Percentiles rank a stretch among this genome's conserved stretches.
Conservation (phyloP, 768 basidiomycete genomes). For the Kwoniella dendrophila region DNA sequence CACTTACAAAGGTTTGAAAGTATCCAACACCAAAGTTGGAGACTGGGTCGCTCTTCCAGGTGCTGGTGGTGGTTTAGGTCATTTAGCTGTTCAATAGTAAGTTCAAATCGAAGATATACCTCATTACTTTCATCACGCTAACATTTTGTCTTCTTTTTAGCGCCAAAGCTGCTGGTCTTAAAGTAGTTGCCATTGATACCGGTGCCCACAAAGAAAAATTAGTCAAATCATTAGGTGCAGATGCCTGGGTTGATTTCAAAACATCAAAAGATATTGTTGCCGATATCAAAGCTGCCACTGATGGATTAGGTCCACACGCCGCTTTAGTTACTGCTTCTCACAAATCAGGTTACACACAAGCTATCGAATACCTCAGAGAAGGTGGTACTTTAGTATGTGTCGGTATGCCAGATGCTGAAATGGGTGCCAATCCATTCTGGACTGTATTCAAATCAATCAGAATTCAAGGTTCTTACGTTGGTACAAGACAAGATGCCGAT, state of each 20-base stretch:
- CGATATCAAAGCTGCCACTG: constrained; percentile 67
- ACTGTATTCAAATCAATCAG: constrained; percentile 55
- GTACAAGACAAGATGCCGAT: constrained; percentile 71
- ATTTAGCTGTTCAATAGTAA: constrained; percentile 76
- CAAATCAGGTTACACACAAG: constrained; percentile 59
- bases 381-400: constrained; percentile 66
- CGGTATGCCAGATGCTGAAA: constrained; percentile 65
- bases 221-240: constrained; percentile 67
- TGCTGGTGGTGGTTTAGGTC: constrained; percentile 68
- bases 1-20: constrained; percentile 81
- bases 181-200: constrained; percentile 79
- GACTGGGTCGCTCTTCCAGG: constrained; percentile 59
- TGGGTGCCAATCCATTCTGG: constrained; percentile 57
- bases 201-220: constrained; percentile 72
- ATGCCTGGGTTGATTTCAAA: constrained; percentile 72
- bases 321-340: constrained; percentile 56
- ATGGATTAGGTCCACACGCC: constrained; percentile 72
- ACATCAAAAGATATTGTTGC: constrained; percentile 67
- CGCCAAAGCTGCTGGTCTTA: constrained; percentile 73
- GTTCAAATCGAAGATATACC: neutral
- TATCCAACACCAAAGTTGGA: constrained; percentile 66
- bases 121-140: neutral
- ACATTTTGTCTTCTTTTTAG: neutral
- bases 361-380: constrained; percentile 67
- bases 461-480: constrained; percentile 58